Conservation (phyloP, 148 eudicot genomes). For the Rhododendron ovatum region DNA sequence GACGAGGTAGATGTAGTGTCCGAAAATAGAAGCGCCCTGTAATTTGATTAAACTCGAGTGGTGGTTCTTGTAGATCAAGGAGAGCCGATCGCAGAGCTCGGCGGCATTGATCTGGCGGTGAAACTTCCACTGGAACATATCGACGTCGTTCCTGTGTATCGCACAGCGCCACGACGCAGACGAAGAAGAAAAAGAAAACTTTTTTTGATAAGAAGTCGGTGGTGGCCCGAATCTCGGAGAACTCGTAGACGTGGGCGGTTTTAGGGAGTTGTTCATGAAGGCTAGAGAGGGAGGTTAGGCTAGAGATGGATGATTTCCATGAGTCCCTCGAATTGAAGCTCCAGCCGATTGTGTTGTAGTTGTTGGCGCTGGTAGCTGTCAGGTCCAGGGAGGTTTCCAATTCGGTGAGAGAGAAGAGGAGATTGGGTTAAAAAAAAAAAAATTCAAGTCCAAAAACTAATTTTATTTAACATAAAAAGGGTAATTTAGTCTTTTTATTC, state of each 20-base stretch:
- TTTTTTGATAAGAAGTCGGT: slow-evolving; percentile 50
- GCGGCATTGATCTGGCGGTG: slow-evolving; percentile 37
- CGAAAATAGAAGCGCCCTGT: slow-evolving; percentile 58
- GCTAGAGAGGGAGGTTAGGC: slow-evolving; percentile 34
- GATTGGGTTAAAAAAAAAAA: no score
- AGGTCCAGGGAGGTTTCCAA: not conserved
- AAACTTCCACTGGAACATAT: slow-evolving; percentile 55
- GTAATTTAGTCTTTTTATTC: no score
- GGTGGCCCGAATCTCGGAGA: slow-evolving; percentile 51
- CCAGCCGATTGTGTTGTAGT: slow-evolving; percentile 15
- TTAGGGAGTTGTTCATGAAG: slow-evolving; percentile 51
- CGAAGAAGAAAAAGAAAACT: slow-evolving; percentile 48
- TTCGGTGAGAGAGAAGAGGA: no score
- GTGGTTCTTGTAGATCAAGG: slow-evolving; percentile 57
- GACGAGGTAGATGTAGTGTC: slow-evolving; percentile 55
- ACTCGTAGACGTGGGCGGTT: slow-evolving; percentile 49
- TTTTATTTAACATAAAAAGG: no score
- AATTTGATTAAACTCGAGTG: slow-evolving; percentile 62
- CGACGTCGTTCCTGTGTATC: slow-evolving; percentile 31
- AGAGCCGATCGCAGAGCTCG: slow-evolving; percentile 39
- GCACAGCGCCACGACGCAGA: slow-evolving; percentile 68
- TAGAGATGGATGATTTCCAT: slow-evolving; percentile 38
- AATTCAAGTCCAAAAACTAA: no score
- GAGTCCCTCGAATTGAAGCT: slow-evolving; percentile 22
- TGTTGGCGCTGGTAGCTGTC: not conserved